Percentiles rank a stretch among this genome's conserved stretches.
Conservation (phyloP, 345 rosid genomes). For the Jatropha curcas region DNA sequence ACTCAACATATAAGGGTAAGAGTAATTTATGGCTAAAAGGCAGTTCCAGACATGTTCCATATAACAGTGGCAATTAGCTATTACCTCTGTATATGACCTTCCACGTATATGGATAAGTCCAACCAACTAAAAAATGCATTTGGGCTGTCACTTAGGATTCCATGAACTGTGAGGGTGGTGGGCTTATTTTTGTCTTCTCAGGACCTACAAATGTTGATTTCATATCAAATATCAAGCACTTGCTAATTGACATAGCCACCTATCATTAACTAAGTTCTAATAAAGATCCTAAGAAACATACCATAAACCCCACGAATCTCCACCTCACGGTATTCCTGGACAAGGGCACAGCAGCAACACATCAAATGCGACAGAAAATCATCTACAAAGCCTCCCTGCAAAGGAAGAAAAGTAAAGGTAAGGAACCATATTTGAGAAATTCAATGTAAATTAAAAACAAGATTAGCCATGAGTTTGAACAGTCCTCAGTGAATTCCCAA, state of each 20-base stretch:
- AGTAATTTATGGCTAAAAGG: slow-evolving; percentile 8
- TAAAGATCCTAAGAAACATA: slow-evolving; percentile 21
- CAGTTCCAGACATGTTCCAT: slow-evolving; percentile 14
- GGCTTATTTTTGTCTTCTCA: slow-evolving; percentile 76
- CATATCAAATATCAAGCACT: neutral
- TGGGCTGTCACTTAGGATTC: slow-evolving; percentile 47
- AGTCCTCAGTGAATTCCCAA: neutral
- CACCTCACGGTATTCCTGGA: slow-evolving; percentile 96
- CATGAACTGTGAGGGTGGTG: slow-evolving; percentile 85
- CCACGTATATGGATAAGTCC: slow-evolving; percentile 6
- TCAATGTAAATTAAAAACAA: slow-evolving; percentile 4
- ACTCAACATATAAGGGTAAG: neutral
- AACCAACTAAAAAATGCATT: neutral
- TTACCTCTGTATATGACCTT: slow-evolving; percentile 20
- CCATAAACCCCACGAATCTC: slow-evolving; percentile 82
- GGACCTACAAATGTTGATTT: slow-evolving; percentile 47
- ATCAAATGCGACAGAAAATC: slow-evolving; percentile 95
- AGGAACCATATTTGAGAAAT: neutral
- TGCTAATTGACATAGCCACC: neutral
- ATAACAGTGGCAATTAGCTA: slow-evolving; percentile 18
- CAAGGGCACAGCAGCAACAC: slow-evolving; percentile 99
- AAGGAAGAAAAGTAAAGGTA: neutral
- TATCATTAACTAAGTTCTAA: neutral
- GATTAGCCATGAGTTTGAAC: neutral
- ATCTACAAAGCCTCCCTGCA: slow-evolving; percentile 86